Base-by-base conservation (phyloP, 1,284 basidiomycete species). In the Ceratobasidium sp. region DNA sequence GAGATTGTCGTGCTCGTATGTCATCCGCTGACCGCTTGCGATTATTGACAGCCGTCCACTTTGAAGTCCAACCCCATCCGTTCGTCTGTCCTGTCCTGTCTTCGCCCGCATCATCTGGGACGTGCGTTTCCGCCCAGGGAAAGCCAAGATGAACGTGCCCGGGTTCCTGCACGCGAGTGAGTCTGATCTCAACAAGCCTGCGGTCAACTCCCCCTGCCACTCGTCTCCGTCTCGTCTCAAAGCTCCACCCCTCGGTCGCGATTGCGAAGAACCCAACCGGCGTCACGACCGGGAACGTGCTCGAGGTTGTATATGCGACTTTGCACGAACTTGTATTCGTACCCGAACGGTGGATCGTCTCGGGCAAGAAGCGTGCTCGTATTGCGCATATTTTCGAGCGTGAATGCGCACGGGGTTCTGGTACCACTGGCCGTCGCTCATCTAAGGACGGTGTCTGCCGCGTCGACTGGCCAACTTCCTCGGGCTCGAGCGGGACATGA, bases 311-410 rank as follows among this genome's bases (percentile, higher is more conserved):
- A 44, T 64, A 76, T 29, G 62, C 65, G 47, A 73, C 74, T 17
- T 44, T 75, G 11, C 76, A 76, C 31, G 48, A 75, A 22, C 59
- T 74, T n/a, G 47, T 76, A n/a, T 75, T 65, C 19, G 73, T 72
- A 45, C 66, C 73, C 7, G 76, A 76, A 44, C 75, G 76, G 76
- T 76, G 76, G 76, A 76, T 76, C 48, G 76, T 74, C 9, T 60
- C 33, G 27, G 60, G 63, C 57, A 69, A 75, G 48, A 67, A 75
- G 67, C 56, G 76, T 22, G 67, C 75, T 6, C 67, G 74, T 19
- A 60, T 65, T 36, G 59, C 56, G 29, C 74, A 62, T 6, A 74
- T 74, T 4, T 76, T 73, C 51, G 57, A 75, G 53, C 62, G 47
- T 1, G 71, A 75, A 29, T 76, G 74, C 51, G 48, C 66, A 29